A percentile compares a stretch with the other conserved stretches of the same genome.
Conservation (phyloP, 169 alveolate genomes). For the Pseudocohnilembus persalinus region DNA sequence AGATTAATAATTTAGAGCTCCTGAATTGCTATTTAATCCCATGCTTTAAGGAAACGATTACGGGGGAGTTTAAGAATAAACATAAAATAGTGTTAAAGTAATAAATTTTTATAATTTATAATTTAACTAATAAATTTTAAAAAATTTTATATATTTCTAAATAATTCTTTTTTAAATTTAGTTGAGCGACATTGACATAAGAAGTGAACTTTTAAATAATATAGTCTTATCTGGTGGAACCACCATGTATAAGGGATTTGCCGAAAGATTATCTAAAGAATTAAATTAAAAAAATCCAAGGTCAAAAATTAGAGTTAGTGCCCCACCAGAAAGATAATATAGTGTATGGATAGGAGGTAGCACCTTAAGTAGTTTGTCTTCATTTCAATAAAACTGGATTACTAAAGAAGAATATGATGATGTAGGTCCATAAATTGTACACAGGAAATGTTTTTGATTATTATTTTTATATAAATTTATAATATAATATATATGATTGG, state of each 20-base stretch:
- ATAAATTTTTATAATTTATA: too few species aligned
- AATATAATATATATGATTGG: too few species aligned
- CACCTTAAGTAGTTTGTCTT: constrained; percentile 55
- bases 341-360: constrained; percentile 84
- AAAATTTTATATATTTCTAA: too few species aligned
- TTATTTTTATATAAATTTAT: neutral
- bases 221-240: constrained; percentile 73
- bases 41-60: constrained; percentile 52
- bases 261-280: constrained; percentile 69
- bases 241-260: constrained; percentile 59
- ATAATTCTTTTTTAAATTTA: constrained; percentile 32
- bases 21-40: constrained; percentile 73
- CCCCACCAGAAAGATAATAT: constrained; percentile 78
- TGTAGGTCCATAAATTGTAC: constrained; percentile 67
- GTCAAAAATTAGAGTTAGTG: constrained; percentile 70
- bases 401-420: constrained; percentile 75
- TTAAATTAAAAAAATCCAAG: constrained; percentile 70
- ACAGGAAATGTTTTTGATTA: constrained; percentile 73
- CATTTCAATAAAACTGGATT: constrained; percentile 72
- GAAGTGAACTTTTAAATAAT: constrained; percentile 57
- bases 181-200: constrained; percentile 63
- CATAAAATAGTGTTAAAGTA: too few species aligned
- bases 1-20: constrained; percentile 54
- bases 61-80: constrained; percentile 52
- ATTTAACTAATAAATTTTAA: too few species aligned